Conservation (phyloP, 2,329 filamentous ascomycete species). For the Aspergillus sergii region DNA sequence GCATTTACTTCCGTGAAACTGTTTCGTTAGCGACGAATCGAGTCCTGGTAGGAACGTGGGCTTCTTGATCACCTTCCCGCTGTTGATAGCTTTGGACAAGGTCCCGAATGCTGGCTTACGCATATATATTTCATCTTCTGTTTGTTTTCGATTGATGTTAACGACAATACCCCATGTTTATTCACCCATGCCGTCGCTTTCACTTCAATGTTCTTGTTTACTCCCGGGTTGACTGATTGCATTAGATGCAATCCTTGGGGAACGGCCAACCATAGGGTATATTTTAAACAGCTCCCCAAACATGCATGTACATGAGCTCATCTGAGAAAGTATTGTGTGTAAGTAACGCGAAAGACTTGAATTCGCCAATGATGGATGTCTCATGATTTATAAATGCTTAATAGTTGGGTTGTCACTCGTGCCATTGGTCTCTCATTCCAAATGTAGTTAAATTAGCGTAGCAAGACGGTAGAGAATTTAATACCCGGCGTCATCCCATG, state of each 20-base stretch:
- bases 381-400: not conserved
- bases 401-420: not conserved
- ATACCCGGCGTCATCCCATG: too few relatives aligned
- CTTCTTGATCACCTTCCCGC: not conserved
- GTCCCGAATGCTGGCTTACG: not conserved
- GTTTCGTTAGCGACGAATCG: conserved; percentile 15
- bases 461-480: too few relatives aligned
- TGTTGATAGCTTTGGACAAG: not conserved
- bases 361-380: not conserved
- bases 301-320: not conserved
- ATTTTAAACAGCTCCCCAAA: not conserved
- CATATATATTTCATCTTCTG: not conserved
- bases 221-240: not conserved
- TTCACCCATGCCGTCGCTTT: not conserved
- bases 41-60: conserved; percentile 20
- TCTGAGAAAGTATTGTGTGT: not conserved
- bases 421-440: not conserved
- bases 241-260: not conserved
- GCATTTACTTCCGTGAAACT: conserved; percentile 16
- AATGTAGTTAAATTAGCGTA: not conserved
- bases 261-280: not conserved
- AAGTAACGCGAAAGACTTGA: not conserved
- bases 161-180: not conserved
- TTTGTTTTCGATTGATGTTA: not conserved
- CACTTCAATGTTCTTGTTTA: not conserved